Percentiles rank a stretch among this genome's conserved stretches.
Evolutionary conservation across 495 filamentous ascomycete genomes (phyloP).

Genomic region (Rusavskia elegans): DNA sequence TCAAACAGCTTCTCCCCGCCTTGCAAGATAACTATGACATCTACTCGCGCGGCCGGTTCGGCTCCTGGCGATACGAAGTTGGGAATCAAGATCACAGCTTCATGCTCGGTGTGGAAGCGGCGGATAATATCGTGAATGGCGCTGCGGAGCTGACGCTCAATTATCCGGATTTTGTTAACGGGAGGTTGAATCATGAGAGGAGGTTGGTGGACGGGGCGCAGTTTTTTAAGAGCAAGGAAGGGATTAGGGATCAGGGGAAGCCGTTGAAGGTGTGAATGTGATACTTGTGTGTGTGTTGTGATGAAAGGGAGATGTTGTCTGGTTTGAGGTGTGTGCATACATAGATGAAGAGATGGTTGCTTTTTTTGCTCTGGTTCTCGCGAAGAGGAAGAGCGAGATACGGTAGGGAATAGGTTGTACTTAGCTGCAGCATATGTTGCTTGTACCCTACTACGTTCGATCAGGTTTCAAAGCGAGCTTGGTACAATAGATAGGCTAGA

Average conservation of each 20-base stretch:
- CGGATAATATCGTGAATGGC: conserved; percentile 88
- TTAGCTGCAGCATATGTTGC: no score
- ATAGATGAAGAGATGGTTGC: neutral
- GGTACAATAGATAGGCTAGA: no score
- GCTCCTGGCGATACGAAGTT: conserved; percentile 95
- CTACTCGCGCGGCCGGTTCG: conserved; percentile 91
- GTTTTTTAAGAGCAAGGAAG: conserved; percentile 24
- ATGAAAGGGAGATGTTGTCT: neutral
- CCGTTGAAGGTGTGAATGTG: conserved; percentile 9
- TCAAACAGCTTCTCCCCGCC: conserved; percentile 83
- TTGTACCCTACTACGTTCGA: no score
- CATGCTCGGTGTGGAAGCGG: conserved; percentile 96
- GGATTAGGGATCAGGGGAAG: conserved; percentile 11
- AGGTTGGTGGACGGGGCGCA: conserved; percentile 67
- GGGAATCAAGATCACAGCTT: conserved; percentile 97
- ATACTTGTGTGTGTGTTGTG: no score
- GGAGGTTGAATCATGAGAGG: conserved; percentile 73
- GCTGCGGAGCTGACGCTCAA: conserved; percentile 93
- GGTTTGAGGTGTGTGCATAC: neutral
- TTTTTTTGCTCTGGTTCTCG: neutral
- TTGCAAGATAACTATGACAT: conserved; percentile 73
- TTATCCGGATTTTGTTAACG: conserved; percentile 98
- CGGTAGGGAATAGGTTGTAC: no score
- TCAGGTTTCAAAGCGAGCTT: no score
- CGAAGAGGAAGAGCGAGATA: no score